A percentile compares a stretch with the other conserved stretches of the same genome.
Evolutionary conservation across 2,329 filamentous ascomycete species (phyloP).

Genomic region (Dothideomycetes sp.): DNA sequence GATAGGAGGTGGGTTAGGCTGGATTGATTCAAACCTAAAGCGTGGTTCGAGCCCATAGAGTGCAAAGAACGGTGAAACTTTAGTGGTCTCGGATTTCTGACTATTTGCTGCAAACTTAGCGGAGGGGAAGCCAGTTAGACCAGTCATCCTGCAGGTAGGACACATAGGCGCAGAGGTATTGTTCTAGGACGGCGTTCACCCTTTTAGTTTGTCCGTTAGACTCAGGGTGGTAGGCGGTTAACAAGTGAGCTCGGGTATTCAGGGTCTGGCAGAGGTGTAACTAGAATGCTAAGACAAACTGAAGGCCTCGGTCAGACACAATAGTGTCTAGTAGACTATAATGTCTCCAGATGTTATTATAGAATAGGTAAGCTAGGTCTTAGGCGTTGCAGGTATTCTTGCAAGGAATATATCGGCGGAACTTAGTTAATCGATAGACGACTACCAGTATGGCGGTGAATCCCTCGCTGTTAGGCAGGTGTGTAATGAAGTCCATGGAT

Average conservation of each 20-base stretch:
- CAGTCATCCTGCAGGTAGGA: not conserved
- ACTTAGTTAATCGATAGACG: not conserved
- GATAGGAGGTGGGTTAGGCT: too few relatives aligned
- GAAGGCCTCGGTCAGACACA: not conserved
- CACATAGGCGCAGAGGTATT: not conserved
- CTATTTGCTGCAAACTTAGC: not conserved
- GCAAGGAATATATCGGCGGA: not conserved
- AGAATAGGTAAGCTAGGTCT: not conserved
- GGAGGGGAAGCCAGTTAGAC: not conserved
- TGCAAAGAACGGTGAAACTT: not conserved
- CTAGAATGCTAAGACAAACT: not conserved
- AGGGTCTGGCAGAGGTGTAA: not conserved
- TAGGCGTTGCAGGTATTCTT: not conserved
- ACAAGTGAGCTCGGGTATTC: not conserved
- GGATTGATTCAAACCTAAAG: not conserved
- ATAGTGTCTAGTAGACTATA: not conserved
- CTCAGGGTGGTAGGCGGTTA: not conserved
- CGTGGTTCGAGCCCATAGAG: not conserved
- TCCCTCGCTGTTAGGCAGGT: not conserved
- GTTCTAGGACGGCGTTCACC: not conserved
- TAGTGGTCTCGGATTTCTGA: not conserved
- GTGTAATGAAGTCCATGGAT: not conserved
- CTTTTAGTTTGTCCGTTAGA: not conserved
- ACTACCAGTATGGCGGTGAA: not conserved
- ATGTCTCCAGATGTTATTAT: not conserved